Evolutionary conservation across 148 eudicot genomes (phyloP).

Genomic region (Selenicereus undatus): DNA sequence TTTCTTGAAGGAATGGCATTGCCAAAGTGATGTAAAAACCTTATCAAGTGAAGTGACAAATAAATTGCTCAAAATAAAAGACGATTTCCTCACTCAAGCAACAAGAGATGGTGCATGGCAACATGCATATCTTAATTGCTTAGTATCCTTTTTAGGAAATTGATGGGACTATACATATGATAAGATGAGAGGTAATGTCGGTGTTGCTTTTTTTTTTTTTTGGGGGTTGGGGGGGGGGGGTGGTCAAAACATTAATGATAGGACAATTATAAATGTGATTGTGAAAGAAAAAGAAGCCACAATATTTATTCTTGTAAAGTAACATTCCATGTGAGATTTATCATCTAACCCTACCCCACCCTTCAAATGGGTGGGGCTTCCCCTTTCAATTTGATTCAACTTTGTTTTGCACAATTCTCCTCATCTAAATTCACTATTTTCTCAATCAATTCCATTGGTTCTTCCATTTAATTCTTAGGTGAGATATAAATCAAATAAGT

Average conservation of each 20-base stretch:
- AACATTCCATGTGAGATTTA: slow-evolving; percentile 16
- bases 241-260: neutral
- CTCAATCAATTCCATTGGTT: neutral
- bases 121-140: neutral
- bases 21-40: neutral
- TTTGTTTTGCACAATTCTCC: neutral
- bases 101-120: neutral
- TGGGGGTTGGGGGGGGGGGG: neutral
- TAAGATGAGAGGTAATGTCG: neutral
- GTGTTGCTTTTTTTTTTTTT: neutral
- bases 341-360: slow-evolving; percentile 1
- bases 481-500: neutral
- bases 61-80: neutral
- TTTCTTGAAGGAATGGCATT: neutral
- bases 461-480: neutral
- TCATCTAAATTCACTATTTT: neutral
- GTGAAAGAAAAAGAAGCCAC: neutral
- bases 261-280: neutral
- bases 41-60: neutral
- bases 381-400: neutral
- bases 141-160: neutral
- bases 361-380: neutral
- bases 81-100: neutral
- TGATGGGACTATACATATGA: neutral
- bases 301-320: neutral